Percentiles rank a stretch among this genome's conserved stretches.
phyloP scores from a whole-genome alignment of 345 rosid species.

The Euphorbia pulcherrima region DNA sequence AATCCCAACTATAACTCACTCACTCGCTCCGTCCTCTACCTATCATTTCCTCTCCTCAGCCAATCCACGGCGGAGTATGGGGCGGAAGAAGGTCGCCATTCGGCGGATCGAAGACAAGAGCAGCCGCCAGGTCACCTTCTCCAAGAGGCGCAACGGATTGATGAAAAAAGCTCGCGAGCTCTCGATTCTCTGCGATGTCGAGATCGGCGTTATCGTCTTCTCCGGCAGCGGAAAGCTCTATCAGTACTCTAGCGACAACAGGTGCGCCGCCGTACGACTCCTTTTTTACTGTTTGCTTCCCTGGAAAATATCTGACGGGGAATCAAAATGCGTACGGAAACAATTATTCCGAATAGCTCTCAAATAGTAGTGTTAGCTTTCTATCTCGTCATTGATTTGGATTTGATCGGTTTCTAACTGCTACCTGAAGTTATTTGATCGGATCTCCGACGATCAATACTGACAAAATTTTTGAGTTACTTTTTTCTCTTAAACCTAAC shows the following conservation, averaged over 20 bases:
- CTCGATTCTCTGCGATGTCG: slow-evolving; percentile 62
- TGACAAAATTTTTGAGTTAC: background rate
- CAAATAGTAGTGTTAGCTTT: no score
- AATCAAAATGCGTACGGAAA: background rate
- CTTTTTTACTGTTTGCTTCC: background rate
- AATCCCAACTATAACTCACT: no score
- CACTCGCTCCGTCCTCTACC: background rate
- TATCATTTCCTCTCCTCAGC: background rate
- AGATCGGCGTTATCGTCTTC: slow-evolving; percentile 53
- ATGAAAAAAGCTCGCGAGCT: slow-evolving; percentile 66
- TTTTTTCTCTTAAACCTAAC: no score
- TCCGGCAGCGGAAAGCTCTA: slow-evolving; percentile 51
- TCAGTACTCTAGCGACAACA: slow-evolving; percentile 39
- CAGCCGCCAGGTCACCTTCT: slow-evolving; percentile 66
- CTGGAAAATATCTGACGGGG: background rate
- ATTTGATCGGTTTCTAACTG: background rate
- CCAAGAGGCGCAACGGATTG: slow-evolving; percentile 60
- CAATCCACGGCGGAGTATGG: background rate
- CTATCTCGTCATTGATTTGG: no score
- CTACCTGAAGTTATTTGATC: background rate
- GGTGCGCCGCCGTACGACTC: slow-evolving; percentile 24
- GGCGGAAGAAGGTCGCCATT: slow-evolving; percentile 57
- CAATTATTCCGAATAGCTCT: no score
- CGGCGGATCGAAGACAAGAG: slow-evolving; percentile 61
- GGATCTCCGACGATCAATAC: no score